Base-by-base conservation (phyloP, 83 land plant species). In the Isoetes engelmannii region DNA sequence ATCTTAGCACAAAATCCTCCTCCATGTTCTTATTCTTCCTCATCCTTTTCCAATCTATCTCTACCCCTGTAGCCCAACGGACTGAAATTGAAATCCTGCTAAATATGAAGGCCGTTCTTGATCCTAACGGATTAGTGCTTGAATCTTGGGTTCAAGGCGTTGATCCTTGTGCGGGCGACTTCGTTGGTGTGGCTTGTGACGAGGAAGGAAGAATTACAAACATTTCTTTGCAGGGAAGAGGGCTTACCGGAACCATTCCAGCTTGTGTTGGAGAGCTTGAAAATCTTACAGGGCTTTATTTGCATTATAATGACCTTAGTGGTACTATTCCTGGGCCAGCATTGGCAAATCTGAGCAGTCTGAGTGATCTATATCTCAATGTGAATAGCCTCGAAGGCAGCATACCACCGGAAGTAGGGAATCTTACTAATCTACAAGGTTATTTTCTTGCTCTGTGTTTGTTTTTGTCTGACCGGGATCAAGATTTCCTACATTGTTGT, bases 181-280 rank as follows among this genome's bases (percentile, higher is more conserved):
- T 88, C 66, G 83, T 79, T 63, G 97, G 97, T 12, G 83, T 91
- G 57, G 87, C 84, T 3, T 91, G 97, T 65, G 81, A 91, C 58
- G 78, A 71, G 64, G 72, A 5, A 42, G 45, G 15, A 42, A 44
- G 44, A 10, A 21, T 53, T 43, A 6, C 51, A 48, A 28, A 7
- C 3, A 47, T 46, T 67, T 67, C 41, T 15, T 5, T 56, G 5
- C 7, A 45, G 54, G 68, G 20, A 46, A 44, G 20, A 12, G 89
- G 87, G 5, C 79, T 92, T 20, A 20, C 75, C 4, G 97, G 97
- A 10, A 75, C 69, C 69, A 56, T 92, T 3, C 83, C 97, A 4
- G 78, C 84, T 0, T 84, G 85, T 19, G 56, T 92, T 57, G 74
- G 76, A 10, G 82, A 71, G 73, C 85, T 92, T 42, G 73, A 59